Base-by-base conservation (phyloP, 129 eudicot genomes). In the Flaveria brownii region DNA sequence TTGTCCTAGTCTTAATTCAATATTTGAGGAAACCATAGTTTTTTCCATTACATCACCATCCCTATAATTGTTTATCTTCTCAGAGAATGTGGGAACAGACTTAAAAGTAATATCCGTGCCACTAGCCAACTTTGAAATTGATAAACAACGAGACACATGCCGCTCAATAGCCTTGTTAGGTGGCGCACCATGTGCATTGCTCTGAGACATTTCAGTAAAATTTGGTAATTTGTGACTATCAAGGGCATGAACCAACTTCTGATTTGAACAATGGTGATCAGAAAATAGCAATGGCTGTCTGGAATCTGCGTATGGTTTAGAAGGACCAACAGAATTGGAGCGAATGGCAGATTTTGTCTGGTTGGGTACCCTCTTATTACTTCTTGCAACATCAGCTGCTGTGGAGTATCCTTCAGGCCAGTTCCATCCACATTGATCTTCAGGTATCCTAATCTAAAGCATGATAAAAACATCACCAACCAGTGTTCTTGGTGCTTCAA, bases 1-100 rank as follows among this genome's bases (percentile, higher is more conserved):
- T 62, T 90, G 92, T 57, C 96, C 92, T 61, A 90, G 85, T 82
- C 88, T 87, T 82, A 90, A 77, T 82, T 90, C 96, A 72, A 80
- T 77, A 80, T 84, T 85, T 36, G 96, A 89, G 42, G 87, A 74
- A 74, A 80, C 76, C 68, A 70, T 57, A 73, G 78, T 71, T 60
- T 67, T 72, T 54, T 74, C 84, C 47, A 67, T 28, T 77, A 16
- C 66, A 85, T 54, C 72, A 56, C 56, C 82, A 20, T 55, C 77
- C 70, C 82, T 67, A 39, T 47, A 41, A 62, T 55, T 66, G 74
- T 47, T 75, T 52, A 41, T 71, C 77, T 74, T 68, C 62, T 80
- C 82, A 70, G 77, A 36, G 43, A 65, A 61, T 25, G 69, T 70
- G 15, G 84, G 72, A 28, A 51, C 81, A 55, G 82, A 59, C 39